Conservation (phyloP, 805 yeast species). For the Wilhelminamyces savonicus region DNA sequence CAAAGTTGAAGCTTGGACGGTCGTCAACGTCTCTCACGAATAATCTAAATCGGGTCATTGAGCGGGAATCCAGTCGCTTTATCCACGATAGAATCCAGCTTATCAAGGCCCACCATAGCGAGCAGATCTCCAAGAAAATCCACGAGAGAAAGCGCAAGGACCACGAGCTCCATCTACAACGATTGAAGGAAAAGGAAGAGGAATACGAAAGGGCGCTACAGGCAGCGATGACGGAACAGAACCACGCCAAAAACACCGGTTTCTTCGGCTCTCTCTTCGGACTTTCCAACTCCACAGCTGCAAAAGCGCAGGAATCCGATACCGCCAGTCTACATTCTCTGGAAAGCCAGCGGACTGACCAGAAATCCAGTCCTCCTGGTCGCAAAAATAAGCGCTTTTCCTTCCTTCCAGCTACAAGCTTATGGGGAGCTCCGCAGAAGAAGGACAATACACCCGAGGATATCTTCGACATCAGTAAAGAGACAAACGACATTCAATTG, state of each 20-base stretch:
- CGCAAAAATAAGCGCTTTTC: not conserved
- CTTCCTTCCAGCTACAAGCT: not conserved
- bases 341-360: too few species aligned
- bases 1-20: conserved; percentile 6
- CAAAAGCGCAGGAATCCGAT: too few species aligned
- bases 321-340: too few species aligned
- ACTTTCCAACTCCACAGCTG: conserved; percentile 6
- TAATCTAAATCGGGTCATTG: conserved; percentile 23
- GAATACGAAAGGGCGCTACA: conserved; percentile 27
- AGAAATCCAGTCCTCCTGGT: too few species aligned
- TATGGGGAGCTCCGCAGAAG: not conserved
- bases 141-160: conserved; percentile 34
- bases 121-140: conserved; percentile 29
- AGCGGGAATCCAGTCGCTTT: conserved; percentile 30
- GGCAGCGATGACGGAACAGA: conserved; percentile 19
- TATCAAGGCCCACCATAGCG: conserved; percentile 32
- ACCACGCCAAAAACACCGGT: conserved; percentile 15
- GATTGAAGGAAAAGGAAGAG: conserved; percentile 31
- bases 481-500: too few species aligned
- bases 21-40: conserved; percentile 16
- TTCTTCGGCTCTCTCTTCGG: conserved; percentile 29
- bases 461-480: too few species aligned
- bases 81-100: conserved; percentile 32
- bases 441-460: too few species aligned
- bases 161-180: conserved; percentile 30